These are phyloP conservation scores for Cutaneotrichosporon dermatis DNA, from an alignment of 1,284 basidiomycete species.

Conservation along the genomic window DNA sequence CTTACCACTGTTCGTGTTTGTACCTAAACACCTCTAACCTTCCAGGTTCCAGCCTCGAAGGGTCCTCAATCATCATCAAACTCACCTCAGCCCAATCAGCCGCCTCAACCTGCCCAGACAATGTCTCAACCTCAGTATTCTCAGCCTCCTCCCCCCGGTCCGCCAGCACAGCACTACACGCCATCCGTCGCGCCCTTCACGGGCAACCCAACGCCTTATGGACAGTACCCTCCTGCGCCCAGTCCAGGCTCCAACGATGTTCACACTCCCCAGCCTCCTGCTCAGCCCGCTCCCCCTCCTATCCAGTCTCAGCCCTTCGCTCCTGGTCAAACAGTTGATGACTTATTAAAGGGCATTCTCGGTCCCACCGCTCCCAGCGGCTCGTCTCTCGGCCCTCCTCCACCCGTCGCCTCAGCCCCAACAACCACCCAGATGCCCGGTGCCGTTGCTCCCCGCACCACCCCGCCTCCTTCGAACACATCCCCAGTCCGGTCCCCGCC, in stretches of 20 bases:
- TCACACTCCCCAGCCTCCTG: background rate
- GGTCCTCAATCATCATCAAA: background rate
- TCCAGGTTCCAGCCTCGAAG: background rate
- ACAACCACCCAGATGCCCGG: background rate
- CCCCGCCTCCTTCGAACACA: background rate
- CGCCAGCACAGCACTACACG: background rate
- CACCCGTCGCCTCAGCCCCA: background rate
- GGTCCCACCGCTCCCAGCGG: slow-evolving; percentile 15
- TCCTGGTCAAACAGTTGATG: slow-evolving; percentile 34
- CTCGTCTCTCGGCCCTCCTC: background rate
- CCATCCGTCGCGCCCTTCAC: background rate
- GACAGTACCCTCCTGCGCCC: background rate
- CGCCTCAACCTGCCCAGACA: background rate
- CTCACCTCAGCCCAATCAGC: background rate
- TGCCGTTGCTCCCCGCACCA: background rate
- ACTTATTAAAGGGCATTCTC: slow-evolving; percentile 38
- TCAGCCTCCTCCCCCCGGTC: background rate
- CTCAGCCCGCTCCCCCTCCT: slow-evolving; percentile 1
- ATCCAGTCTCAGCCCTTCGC: background rate
- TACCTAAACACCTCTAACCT: background rate
- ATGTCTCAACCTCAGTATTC: background rate
- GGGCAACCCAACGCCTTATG: background rate
- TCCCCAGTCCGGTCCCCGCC: background rate
- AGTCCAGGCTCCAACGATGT: background rate
- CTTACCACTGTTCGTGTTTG: slow-evolving; percentile 17